These are phyloP conservation scores for Benincasa hispida DNA, from an alignment of 306 rosid species.

Conservation along the genomic window DNA sequence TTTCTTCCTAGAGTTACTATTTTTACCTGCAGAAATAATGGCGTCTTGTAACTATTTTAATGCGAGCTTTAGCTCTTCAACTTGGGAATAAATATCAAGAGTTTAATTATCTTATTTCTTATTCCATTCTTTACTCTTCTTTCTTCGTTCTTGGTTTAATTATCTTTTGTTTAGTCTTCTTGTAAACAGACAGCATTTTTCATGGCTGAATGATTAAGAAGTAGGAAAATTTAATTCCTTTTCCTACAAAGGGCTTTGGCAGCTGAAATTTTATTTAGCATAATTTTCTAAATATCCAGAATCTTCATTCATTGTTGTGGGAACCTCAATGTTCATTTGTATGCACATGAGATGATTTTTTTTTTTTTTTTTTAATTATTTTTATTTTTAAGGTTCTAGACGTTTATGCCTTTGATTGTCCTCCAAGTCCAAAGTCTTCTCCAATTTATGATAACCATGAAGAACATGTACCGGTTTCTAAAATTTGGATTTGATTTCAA, in stretches of 20 bases:
- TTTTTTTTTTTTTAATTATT: too few relatives aligned
- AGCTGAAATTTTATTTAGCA: neutral
- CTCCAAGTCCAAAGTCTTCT: neutral
- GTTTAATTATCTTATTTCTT: neutral
- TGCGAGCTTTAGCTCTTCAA: neutral
- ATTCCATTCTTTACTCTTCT: too few relatives aligned
- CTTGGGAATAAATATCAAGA: neutral
- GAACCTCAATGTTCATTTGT: neutral
- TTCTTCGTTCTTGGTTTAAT: neutral
- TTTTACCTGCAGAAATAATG: neutral
- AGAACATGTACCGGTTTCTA: neutral
- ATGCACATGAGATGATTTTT: neutral
- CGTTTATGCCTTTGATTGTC: neutral
- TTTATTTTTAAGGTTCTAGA: neutral
- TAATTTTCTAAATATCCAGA: neutral
- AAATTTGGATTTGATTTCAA: neutral
- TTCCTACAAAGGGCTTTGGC: neutral
- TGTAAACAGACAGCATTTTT: neutral
- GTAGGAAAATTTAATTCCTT: neutral
- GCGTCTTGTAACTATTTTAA: neutral
- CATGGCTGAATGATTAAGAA: neutral
- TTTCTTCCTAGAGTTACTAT: neutral
- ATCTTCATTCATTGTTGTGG: neutral
- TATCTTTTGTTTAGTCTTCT: neutral
- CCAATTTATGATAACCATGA: neutral